phyloP scores from a whole-genome alignment of 805 yeast genomes.

The Kuraishia piskuri region DNA sequence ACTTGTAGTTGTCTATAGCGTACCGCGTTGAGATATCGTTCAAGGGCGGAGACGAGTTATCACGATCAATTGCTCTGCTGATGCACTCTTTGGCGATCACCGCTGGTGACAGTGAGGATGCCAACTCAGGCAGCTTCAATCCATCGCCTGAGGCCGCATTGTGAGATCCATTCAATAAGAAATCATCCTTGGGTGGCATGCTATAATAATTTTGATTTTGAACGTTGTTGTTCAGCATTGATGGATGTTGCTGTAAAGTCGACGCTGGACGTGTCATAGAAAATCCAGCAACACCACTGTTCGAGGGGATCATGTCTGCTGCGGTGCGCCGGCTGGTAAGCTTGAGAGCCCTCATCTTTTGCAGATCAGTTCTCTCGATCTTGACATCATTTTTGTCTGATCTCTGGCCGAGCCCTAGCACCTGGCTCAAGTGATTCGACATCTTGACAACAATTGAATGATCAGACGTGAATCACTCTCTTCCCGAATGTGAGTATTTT shows the following conservation, averaged over 20 bases:
- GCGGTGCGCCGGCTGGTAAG: background rate
- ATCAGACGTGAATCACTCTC: background rate
- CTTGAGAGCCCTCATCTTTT: constrained; percentile 1
- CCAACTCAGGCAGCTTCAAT: background rate
- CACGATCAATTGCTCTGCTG: constrained; percentile 46
- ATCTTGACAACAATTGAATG: background rate
- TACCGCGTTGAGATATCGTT: constrained; percentile 50
- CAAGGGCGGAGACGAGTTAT: constrained; percentile 47
- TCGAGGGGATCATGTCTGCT: background rate
- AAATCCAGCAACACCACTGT: background rate
- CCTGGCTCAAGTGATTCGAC: constrained; percentile 1
- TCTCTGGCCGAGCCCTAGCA: constrained; percentile 1
- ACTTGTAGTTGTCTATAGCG: constrained; percentile 61
- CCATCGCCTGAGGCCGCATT: background rate
- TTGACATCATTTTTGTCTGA: constrained; percentile 1
- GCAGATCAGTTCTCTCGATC: constrained; percentile 4
- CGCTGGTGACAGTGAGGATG: constrained; percentile 27
- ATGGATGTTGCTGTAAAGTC: background rate
- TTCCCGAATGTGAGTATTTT: background rate
- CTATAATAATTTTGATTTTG: background rate
- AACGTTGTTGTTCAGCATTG: background rate
- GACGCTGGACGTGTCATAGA: background rate
- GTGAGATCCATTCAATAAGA: background rate
- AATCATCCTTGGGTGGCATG: background rate
- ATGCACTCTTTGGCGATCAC: constrained; percentile 59